These are phyloP conservation scores for Candida dajiaensis DNA, from an alignment of 805 yeast genomes.

Conservation along the genomic window DNA sequence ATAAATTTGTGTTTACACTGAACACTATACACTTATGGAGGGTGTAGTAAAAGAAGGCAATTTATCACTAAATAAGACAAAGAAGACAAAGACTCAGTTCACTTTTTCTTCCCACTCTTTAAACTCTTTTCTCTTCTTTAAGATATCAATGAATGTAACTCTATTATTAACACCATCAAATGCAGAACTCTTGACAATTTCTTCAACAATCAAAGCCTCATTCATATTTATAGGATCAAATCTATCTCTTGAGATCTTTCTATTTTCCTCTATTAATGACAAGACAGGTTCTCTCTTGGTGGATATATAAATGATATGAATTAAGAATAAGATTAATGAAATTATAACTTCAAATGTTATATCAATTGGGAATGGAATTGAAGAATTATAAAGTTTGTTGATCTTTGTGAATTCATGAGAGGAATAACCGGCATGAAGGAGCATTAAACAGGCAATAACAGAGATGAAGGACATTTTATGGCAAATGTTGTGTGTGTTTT, in stretches of 20 bases:
- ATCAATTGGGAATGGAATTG: slow-evolving; percentile 4
- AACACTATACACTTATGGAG: too few relatives aligned
- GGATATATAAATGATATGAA: slow-evolving; percentile 2
- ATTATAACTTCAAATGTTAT: slow-evolving; percentile 3
- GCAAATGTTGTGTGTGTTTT: too few relatives aligned
- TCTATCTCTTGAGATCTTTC: background rate
- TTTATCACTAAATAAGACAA: too few relatives aligned
- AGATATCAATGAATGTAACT: slow-evolving; percentile 6
- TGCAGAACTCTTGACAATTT: slow-evolving; percentile 4
- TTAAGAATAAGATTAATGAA: slow-evolving; percentile 1
- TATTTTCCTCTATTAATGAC: slow-evolving; percentile 1
- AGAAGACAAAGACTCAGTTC: too few relatives aligned
- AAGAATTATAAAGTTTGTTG: background rate
- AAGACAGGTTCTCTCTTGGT: slow-evolving; percentile 1
- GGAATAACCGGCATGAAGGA: slow-evolving; percentile 7
- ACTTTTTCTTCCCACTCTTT: slow-evolving; percentile 6
- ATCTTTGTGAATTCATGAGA: slow-evolving; percentile 5
- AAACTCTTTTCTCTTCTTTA: slow-evolving; percentile 5
- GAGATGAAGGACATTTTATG: background rate
- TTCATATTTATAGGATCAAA: slow-evolving; percentile 1
- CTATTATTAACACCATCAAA: slow-evolving; percentile 3
- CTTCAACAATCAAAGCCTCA: slow-evolving; percentile 4
- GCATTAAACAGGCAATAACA: background rate
- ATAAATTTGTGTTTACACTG: too few relatives aligned
- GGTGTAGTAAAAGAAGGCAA: too few relatives aligned